These are phyloP conservation scores for Coprinopsis marcescibilis DNA, from an alignment of 768 basidiomycete species.

Conservation along the genomic window DNA sequence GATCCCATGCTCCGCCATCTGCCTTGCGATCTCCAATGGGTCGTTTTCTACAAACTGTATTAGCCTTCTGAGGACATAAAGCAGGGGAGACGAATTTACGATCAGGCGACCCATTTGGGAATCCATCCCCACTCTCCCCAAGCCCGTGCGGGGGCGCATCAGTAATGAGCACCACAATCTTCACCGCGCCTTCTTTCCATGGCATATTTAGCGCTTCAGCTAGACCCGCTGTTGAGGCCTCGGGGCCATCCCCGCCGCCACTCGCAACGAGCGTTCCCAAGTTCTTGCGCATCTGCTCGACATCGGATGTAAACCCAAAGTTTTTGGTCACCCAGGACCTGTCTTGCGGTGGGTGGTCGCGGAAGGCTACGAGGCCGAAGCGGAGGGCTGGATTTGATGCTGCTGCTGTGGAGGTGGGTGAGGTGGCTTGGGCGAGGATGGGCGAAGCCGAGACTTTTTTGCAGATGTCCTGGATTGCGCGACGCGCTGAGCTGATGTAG, in stretches of 20 bases:
- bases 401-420: not conserved
- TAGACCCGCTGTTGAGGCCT: constrained; percentile 52
- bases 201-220: constrained; percentile 40
- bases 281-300: constrained; percentile 36
- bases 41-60: constrained; percentile 20
- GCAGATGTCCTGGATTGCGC: constrained; percentile 48
- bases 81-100: constrained; percentile 15
- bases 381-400: constrained; percentile 4
- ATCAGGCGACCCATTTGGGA: constrained; percentile 20
- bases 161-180: constrained; percentile 51
- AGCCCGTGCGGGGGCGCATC: constrained; percentile 59
- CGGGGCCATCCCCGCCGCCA: constrained; percentile 51
- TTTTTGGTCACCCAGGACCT: constrained; percentile 43
- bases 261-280: constrained; percentile 35
- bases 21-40: constrained; percentile 24
- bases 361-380: constrained; percentile 9
- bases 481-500: constrained; percentile 36
- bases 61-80: not conserved
- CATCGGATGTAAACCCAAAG: constrained; percentile 45
- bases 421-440: constrained; percentile 35
- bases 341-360: constrained; percentile 54
- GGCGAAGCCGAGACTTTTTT: constrained; percentile 29
- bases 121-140: constrained; percentile 46
- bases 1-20: constrained; percentile 49
- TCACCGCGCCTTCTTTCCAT: constrained; percentile 45